Evolutionary conservation across 2,329 filamentous ascomycete species (phyloP).

Genomic region (Celoporthe dispersa): DNA sequence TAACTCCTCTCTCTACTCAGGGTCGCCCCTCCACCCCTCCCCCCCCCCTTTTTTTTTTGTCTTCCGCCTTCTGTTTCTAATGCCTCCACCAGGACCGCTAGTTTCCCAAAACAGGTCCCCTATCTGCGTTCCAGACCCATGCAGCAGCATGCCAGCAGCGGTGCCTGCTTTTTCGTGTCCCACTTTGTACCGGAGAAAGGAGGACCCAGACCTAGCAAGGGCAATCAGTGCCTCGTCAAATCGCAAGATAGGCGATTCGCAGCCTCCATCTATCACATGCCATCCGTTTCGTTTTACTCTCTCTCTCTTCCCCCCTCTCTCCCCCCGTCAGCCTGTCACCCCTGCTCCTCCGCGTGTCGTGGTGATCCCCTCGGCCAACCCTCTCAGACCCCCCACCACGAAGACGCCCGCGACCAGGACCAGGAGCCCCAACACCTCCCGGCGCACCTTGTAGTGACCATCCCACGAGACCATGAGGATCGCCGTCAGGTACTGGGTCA

Average conservation of each 20-base stretch:
- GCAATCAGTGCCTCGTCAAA: neutral
- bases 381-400: constrained; percentile 8
- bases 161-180: neutral
- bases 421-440: constrained; percentile 6
- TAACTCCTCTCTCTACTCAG: neutral
- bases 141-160: neutral
- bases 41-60: neutral
- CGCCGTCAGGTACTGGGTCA: constrained; percentile 25
- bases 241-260: neutral
- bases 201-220: neutral
- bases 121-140: neutral
- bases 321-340: neutral
- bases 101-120: neutral
- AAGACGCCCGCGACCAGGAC: constrained; percentile 3
- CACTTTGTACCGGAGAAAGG: neutral
- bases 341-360: neutral
- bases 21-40: neutral
- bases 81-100: constrained; percentile 2
- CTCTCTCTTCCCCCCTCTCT: too few species aligned
- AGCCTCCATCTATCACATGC: constrained; percentile 2
- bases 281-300: neutral
- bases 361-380: neutral
- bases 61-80: neutral
- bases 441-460: constrained; percentile 16
- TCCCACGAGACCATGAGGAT: constrained; percentile 18